Evolutionary conservation across 192 early-diverging fungal species (phyloP), one percentile per base, ranked within the genome.

Genomic region (Polychytrium aggregatum): DNA sequence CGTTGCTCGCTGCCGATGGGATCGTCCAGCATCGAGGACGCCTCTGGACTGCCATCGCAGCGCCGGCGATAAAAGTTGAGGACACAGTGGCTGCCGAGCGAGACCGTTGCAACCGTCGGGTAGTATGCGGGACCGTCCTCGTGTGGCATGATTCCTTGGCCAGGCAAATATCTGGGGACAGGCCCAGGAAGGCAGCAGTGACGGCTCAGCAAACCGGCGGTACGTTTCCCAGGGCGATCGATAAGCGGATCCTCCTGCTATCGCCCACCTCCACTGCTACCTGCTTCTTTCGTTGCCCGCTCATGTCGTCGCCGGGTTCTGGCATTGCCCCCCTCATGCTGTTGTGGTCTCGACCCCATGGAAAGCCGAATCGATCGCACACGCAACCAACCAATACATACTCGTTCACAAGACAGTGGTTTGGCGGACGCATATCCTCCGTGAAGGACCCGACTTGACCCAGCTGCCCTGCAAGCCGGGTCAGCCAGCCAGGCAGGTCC

Each of bases 101-200:
- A 59, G n/a, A 70, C 48, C 13, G 67, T 70, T 2, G 67, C 62
- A 4, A 70, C 59, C 5, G 44, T 21, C 4, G 67, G 56, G 18
- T 40, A 43, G 41, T 56, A 70, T 10, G 62, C 62, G 6, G 67
- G 67, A 21, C 67, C 67, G 46, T 70, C 67, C 22, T 52, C 48
- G 50, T 70, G 67, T 17, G 67, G 60, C 55, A 70, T 52, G 47
- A 70, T 70, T 0, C 67, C 67, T 45, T 70, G 67, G 1, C 61
- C 61, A 3, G 53, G 53, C 1, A 11, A 3, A 41, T 68, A 68
- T 42, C 53, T 55, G 2, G 18, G 11, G 31, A 8, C 31, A 4
- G 31, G n/a, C n/a, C n/a, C n/a, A n/a, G n/a, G n/a, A n/a, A n/a
- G n/a, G n/a, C n/a, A n/a, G n/a, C n/a, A n/a, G n/a, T n/a, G n/a